phyloP scores from a whole-genome alignment of 2,329 filamentous ascomycete species.

The Fusarium xylarioides region DNA sequence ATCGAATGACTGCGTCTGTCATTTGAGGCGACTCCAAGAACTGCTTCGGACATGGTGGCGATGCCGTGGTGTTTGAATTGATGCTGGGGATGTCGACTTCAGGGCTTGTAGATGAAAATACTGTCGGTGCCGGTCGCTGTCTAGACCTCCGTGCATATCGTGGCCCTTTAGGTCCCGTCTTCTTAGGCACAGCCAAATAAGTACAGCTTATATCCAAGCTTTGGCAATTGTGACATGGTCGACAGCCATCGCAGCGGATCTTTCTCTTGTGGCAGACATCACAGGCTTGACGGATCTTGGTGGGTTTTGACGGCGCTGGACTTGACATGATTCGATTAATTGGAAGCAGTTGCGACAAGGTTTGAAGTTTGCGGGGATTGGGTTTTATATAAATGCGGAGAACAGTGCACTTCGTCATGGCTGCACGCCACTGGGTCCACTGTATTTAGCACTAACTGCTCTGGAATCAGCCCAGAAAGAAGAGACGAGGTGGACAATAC shows the following conservation, averaged over 20 bases:
- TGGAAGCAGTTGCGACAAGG: neutral
- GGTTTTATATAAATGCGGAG: constrained; percentile 17
- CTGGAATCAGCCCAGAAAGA: neutral
- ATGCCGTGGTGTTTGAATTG: fast-evolving
- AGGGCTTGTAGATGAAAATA: neutral
- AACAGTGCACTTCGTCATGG: neutral
- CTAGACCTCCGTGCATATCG: neutral
- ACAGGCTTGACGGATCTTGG: constrained; percentile 40
- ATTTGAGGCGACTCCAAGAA: constrained; percentile 12
- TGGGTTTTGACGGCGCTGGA: neutral
- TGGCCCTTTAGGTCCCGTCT: constrained; percentile 42
- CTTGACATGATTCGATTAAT: neutral
- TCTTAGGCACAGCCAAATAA: constrained; percentile 45
- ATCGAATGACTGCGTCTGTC: constrained; percentile 24
- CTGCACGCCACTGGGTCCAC: neutral
- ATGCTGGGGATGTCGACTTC: neutral
- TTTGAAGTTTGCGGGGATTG: constrained; percentile 9
- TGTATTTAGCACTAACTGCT: neutral
- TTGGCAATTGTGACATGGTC: constrained; percentile 43
- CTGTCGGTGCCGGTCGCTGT: neutral
- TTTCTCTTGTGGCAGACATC: constrained; percentile 45
- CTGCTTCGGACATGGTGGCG: fast-evolving
- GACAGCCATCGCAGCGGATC: constrained; percentile 42
- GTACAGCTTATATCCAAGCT: constrained; percentile 33
- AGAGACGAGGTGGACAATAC: neutral